Conservation (phyloP, 2,329 filamentous ascomycete species). For the Amauroascus niger region DNA sequence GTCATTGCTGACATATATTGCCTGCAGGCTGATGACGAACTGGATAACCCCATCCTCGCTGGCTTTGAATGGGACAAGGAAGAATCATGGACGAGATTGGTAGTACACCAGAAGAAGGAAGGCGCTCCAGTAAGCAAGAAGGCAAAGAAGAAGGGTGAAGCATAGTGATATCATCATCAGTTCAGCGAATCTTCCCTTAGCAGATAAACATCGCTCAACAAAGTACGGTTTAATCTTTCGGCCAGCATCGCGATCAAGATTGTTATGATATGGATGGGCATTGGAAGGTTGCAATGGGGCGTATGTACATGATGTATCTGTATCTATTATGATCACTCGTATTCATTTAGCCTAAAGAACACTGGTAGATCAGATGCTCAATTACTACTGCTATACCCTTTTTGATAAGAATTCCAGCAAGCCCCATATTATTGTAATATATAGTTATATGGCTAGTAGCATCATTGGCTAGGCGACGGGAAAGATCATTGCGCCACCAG, state of each 20-base stretch:
- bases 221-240: not conserved
- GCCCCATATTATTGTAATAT: too few relatives aligned
- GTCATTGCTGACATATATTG: not conserved
- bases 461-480: too few relatives aligned
- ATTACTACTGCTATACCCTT: not conserved
- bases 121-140: constrained; percentile 48
- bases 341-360: not conserved
- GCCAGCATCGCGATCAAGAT: not conserved
- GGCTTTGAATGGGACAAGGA: constrained; percentile 97
- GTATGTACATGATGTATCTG: not conserved
- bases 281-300: not conserved
- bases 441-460: too few relatives aligned
- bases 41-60: constrained; percentile 75
- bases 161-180: constrained; percentile 17
- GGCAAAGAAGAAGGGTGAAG: constrained; percentile 54
- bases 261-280: not conserved
- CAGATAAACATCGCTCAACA: not conserved
- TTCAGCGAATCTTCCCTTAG: constrained; percentile 3
- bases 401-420: not conserved
- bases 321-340: not conserved
- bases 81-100: constrained; percentile 76
- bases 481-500: too few relatives aligned
- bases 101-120: constrained; percentile 75
- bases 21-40: constrained; percentile 73
- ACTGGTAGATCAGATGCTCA: not conserved